Base-by-base conservation (phyloP, 768 basidiomycete genomes). In the Tremella fuciformis region DNA sequence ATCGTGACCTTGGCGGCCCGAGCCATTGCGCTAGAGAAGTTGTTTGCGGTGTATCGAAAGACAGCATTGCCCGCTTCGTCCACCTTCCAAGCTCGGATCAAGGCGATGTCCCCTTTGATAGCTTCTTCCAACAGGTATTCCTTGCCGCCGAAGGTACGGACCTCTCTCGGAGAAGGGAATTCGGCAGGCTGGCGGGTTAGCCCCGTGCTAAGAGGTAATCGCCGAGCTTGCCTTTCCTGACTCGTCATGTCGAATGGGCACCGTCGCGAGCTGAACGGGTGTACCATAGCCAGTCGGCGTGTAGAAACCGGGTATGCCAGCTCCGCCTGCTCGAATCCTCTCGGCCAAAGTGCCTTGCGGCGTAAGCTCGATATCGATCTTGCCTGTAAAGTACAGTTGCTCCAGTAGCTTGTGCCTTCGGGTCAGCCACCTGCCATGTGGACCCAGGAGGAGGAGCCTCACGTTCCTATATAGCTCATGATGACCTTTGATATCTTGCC, bases 381-480 rank as follows among this genome's bases (percentile, higher is more conserved):
- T 47, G 9, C 66, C 66, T 34, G 52, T 22, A 15, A 67, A 53
- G 44, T 67, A 67, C 16, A 56, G 55, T 13, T 55, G 50, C 34
- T 67, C 52, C 6, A 65, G 47, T 21, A 39, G 40, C 51, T 67
- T 67, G 58, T 67, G 64, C 29, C 29, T 34, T 34, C 11, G 6
- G 29, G 29, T 34, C 29, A 34, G 29, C 29, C 11, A 34, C 6
- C 59, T 88, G 50, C 51, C 49, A 21, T 58, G 41, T 58, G 29
- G 42, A 56, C 57, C 3, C 58, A 55, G 8, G 60, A 46, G 46
- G 61, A 58, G n/a, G 26, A 26, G 18, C 2, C 22, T 18, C 1
- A 73, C 55, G 66, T 70, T 29, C 91, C 91, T 55, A 91, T 89
- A 78, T 91, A 94, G 50, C 89, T 91, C 8, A 88, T 86, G 66